Percentiles rank a stretch among this genome's conserved stretches.
These are phyloP conservation scores for Rubus idaeus DNA, from an alignment of 306 rosid genomes.

Conservation along the genomic window DNA sequence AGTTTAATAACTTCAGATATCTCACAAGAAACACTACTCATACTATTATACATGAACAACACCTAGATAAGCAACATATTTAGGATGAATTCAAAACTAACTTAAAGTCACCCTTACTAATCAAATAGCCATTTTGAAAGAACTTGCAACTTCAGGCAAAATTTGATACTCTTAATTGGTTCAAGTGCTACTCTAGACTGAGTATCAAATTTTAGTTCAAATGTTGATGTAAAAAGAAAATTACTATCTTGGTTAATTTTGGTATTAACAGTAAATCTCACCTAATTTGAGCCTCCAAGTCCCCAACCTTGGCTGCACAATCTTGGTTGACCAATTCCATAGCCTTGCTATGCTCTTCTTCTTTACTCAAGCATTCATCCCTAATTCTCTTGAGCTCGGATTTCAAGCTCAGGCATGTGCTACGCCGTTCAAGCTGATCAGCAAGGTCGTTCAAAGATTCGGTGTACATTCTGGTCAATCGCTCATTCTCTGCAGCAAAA, in stretches of 20 bases:
- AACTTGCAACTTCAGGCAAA: not conserved
- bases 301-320: constrained; percentile 38
- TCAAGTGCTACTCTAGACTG: not conserved
- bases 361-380: constrained; percentile 35
- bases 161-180: not conserved
- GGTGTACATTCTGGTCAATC: constrained; percentile 44
- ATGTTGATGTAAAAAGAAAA: not conserved
- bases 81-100: not conserved
- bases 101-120: not conserved
- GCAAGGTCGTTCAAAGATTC: constrained; percentile 53
- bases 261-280: constrained; percentile 9
- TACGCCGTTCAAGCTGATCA: constrained; percentile 65
- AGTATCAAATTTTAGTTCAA: too few relatives aligned
- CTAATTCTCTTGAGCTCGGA: constrained; percentile 49
- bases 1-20: too few relatives aligned
- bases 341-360: constrained; percentile 44
- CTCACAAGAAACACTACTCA: not conserved
- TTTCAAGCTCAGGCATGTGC: constrained; percentile 47
- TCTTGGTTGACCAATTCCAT: constrained; percentile 55
- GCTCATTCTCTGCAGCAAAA: constrained; percentile 56
- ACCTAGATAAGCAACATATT: not conserved
- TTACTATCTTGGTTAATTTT: not conserved
- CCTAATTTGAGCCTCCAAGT: constrained; percentile 57
- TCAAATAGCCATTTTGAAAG: not conserved
- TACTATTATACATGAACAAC: not conserved